Evolutionary conservation across 768 basidiomycete species (phyloP), one percentile per base, ranked within the genome.

Genomic region (Kwoniella heveanensis): DNA sequence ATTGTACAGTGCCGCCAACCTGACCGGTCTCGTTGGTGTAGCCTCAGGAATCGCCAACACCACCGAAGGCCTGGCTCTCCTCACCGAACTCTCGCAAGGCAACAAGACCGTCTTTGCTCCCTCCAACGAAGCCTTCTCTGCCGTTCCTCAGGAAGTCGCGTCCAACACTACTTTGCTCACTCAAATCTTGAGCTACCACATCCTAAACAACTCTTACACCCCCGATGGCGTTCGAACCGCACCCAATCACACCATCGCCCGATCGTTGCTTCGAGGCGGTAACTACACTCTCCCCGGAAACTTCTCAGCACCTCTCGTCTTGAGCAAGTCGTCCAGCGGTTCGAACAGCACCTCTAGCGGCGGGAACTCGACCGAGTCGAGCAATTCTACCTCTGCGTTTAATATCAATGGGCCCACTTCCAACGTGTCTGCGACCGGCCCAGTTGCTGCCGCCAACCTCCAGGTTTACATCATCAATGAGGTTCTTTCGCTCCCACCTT

Each of bases 241-340:
- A 60, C 87, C 88, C 1, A 85, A 85, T 68, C 82, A 83, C 66
- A 88, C 88, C 0, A 78, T 90, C 57, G 87, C 86, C 1, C 84
- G 87, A 44, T 87, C 88, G 0, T 79, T 87, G n/a, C 82, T 89
- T 47, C 84, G 83, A 47, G 82, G 84, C 39, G 70, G 83, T 0
- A 62, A 80, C 0, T 74, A 83, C 27, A 85, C 87, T 22, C 84
- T 90, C 0, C 87, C 88, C 68, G 88, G 84, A 6, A 83, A 83
- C 66, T 82, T 60, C 6, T 65, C 67, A 19, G 66, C 65, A 6
- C 74, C 75, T 4, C 60, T 80, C 13, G 76, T 80, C 25, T 60
- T 77, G 46, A 25, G 64, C 44, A 68, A 70, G 49, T 22, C 48
- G 13, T 49, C 48, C 22, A 22, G 48, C 9, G 25, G 15, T 17